phyloP scores from a whole-genome alignment of 2,329 filamentous ascomycete species.

The Pezicula carpinea region DNA sequence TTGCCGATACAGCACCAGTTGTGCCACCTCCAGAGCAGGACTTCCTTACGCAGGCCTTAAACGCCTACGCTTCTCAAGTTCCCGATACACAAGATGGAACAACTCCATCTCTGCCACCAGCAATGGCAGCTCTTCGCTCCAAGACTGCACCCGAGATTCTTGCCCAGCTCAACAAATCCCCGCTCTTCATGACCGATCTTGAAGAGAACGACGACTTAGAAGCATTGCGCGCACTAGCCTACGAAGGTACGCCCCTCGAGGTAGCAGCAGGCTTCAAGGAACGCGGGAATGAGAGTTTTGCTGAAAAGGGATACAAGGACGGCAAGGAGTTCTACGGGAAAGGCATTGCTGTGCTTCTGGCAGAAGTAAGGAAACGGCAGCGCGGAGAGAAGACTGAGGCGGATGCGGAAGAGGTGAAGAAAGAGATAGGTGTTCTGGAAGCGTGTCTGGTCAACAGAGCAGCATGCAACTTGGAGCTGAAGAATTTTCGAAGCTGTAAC shows the following conservation, averaged over 20 bases:
- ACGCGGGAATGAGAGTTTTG: conserved; percentile 86
- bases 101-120: conserved; percentile 44
- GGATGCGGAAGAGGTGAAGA: conserved; percentile 35
- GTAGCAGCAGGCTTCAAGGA: conserved; percentile 82
- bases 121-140: conserved; percentile 50
- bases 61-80: conserved; percentile 8
- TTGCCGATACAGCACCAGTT: conserved; percentile 11
- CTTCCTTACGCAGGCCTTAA: conserved; percentile 24
- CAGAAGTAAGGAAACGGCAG: conserved; percentile 54
- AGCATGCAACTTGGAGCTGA: conserved; percentile 80
- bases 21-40: conserved; percentile 12
- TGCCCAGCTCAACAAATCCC: conserved; percentile 63
- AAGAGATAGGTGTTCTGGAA: conserved; percentile 65
- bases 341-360: conserved; percentile 67
- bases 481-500: conserved; percentile 84
- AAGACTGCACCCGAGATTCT: conserved; percentile 56
- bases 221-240: conserved; percentile 83
- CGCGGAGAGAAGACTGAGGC: conserved; percentile 36
- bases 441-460: conserved; percentile 82
- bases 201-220: conserved; percentile 82
- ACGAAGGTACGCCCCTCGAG: conserved; percentile 85
- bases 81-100: conserved; percentile 16
- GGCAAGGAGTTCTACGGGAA: conserved; percentile 90
- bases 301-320: conserved; percentile 68
- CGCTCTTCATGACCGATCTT: conserved; percentile 94